Percentiles rank a stretch among this genome's conserved stretches.
Evolutionary conservation across 2,329 filamentous ascomycete species (phyloP).

Genomic region (Nannizzia gypsea): DNA sequence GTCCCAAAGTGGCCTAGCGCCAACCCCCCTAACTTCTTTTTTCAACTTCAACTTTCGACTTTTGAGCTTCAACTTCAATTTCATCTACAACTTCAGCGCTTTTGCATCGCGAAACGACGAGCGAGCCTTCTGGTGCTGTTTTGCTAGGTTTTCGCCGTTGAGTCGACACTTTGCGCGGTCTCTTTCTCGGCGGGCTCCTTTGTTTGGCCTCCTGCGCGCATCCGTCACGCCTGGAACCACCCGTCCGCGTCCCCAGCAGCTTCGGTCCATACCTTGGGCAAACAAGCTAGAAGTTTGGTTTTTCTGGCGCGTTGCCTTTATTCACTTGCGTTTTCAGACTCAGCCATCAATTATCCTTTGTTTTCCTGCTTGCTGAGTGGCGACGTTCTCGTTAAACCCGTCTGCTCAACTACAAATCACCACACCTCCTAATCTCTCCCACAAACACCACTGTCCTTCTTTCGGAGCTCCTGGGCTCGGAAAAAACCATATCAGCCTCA

Average conservation of each 20-base stretch:
- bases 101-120: background rate
- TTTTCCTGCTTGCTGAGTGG: background rate
- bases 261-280: constrained; percentile 2
- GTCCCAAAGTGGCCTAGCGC: constrained; percentile 5
- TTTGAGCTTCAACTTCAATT: constrained; percentile 5
- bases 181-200: background rate
- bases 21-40: background rate
- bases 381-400: constrained; percentile 6
- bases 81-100: constrained; percentile 11
- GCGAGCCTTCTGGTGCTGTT: constrained; percentile 7
- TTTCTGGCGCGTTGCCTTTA: background rate
- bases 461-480: constrained; percentile 26
- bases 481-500: background rate
- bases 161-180: background rate
- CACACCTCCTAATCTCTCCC: constrained; percentile 7
- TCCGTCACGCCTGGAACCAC: background rate
- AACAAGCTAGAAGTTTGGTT: background rate
- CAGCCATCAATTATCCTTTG: background rate
- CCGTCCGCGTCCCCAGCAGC: background rate
- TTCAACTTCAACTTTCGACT: constrained; percentile 5
- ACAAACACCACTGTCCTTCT: constrained; percentile 18
- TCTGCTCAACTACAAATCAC: constrained; percentile 20
- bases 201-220: constrained; percentile 6
- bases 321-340: background rate
- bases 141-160: constrained; percentile 3